Conservation (phyloP, 139 green algal species). For the Auxenochlorella protothecoides region DNA sequence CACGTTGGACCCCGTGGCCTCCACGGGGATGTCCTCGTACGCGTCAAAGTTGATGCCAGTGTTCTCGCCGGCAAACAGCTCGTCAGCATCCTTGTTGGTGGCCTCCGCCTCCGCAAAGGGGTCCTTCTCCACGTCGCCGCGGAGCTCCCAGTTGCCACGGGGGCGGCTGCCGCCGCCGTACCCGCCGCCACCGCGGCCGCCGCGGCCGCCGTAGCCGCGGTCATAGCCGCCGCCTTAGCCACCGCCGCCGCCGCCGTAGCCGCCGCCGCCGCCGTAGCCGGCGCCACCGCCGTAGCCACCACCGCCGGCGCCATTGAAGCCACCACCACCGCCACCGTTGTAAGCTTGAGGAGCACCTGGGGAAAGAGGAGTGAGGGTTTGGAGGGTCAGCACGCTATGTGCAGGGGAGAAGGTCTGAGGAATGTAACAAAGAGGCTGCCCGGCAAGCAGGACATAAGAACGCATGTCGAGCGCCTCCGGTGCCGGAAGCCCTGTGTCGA, state of each 20-base stretch:
- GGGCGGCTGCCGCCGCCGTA: conserved; percentile 29
- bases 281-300: conserved; percentile 16
- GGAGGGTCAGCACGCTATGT: conserved; percentile 6
- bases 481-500: too few species aligned
- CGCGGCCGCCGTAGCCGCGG: conserved; percentile 12
- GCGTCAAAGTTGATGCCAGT: conserved; percentile 97
- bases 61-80: conserved; percentile 76
- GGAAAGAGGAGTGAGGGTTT: neutral
- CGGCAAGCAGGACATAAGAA: too few species aligned
- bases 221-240: conserved; percentile 18
- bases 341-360: neutral
- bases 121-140: conserved; percentile 25
- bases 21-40: conserved; percentile 98
- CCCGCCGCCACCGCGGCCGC: conserved; percentile 24
- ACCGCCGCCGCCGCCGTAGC: conserved; percentile 11
- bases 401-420: too few species aligned
- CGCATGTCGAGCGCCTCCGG: too few species aligned
- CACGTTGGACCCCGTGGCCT: conserved; percentile 71
- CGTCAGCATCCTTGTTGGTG: conserved; percentile 51
- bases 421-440: too few species aligned
- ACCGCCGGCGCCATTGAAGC: conserved; percentile 6
- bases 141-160: conserved; percentile 9
- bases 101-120: conserved; percentile 46
- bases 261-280: conserved; percentile 29
- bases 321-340: conserved; percentile 2